phyloP scores from a whole-genome alignment of 305 asterid species.

The Fraxinus xanthoxyloides region DNA sequence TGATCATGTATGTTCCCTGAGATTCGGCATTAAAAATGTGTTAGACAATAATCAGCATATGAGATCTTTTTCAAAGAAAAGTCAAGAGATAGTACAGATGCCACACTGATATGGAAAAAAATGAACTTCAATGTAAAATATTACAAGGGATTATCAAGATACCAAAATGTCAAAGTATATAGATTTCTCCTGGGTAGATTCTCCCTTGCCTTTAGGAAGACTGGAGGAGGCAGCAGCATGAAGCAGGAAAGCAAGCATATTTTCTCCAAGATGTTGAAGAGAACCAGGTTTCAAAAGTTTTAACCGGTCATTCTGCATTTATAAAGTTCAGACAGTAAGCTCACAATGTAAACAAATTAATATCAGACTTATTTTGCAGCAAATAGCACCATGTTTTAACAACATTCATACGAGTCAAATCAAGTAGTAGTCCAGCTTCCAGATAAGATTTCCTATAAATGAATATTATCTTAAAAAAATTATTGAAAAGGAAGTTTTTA shows the following conservation, averaged over 20 bases:
- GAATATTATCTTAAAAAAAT: not conserved
- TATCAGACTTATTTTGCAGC: not conserved
- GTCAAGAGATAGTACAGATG: not conserved
- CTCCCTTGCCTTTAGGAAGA: constrained; percentile 55
- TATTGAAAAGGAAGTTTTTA: not conserved
- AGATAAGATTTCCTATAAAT: not conserved
- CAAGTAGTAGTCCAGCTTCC: not conserved
- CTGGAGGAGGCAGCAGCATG: constrained; percentile 72
- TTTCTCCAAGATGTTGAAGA: constrained; percentile 98
- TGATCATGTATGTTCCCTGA: constrained; percentile 87
- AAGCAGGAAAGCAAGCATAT: constrained; percentile 89
- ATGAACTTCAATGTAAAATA: constrained; percentile 6
- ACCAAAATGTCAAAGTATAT: constrained; percentile 92
- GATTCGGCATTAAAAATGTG: constrained; percentile 16
- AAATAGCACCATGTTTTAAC: not conserved
- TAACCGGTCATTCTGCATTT: constrained; percentile 83
- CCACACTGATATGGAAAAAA: not conserved
- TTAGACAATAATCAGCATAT: constrained; percentile 13
- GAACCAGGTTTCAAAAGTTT: constrained; percentile 85
- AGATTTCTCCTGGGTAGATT: constrained; percentile 52
- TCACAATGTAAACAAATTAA: constrained; percentile 3
- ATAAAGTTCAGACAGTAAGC: constrained; percentile 11
- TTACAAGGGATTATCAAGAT: constrained; percentile 21
- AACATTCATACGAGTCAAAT: not conserved
- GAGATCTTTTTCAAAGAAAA: not conserved